A percentile compares a stretch with the other conserved stretches of the same genome.
Conservation (phyloP, 169 alveolate genomes). For the Eimeria maxima region DNA sequence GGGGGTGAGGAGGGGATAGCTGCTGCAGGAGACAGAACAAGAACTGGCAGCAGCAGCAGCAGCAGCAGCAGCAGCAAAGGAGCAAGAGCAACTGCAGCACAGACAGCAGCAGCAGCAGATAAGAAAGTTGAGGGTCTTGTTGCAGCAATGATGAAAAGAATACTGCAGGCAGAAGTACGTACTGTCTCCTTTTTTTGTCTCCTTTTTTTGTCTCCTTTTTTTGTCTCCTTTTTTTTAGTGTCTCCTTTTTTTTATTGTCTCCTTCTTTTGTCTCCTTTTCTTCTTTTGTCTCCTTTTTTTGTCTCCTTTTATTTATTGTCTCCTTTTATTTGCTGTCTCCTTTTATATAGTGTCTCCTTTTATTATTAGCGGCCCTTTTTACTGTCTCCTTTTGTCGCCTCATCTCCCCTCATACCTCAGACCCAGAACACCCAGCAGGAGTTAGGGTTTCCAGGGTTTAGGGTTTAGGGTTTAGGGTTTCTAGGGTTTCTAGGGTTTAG, state of each 20-base stretch:
- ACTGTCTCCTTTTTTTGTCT: neutral
- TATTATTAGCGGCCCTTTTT: no score
- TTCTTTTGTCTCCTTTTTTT: no score
- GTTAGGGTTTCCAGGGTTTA: no score
- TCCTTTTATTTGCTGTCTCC: neutral
- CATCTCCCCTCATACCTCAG: no score
- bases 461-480: no score
- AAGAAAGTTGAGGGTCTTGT: slow-evolving; percentile 4
- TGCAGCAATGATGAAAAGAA: slow-evolving; percentile 20
- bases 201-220: neutral
- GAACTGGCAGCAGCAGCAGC: neutral
- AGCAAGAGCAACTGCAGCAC: neutral
- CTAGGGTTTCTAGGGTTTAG: no score
- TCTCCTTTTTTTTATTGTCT: neutral
- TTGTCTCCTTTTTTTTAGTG: neutral
- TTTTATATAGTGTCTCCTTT: neutral
- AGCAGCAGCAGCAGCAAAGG: neutral
- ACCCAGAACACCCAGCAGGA: no score
- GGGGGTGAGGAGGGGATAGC: neutral
- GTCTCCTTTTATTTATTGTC: neutral
- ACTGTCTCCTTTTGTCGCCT: no score
- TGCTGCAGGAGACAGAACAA: neutral
- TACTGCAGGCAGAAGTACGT: slow-evolving; percentile 69
- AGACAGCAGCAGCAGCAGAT: neutral
- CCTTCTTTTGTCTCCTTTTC: neutral